Base-by-base conservation (phyloP, 345 rosid species). In the Firmiana major region DNA sequence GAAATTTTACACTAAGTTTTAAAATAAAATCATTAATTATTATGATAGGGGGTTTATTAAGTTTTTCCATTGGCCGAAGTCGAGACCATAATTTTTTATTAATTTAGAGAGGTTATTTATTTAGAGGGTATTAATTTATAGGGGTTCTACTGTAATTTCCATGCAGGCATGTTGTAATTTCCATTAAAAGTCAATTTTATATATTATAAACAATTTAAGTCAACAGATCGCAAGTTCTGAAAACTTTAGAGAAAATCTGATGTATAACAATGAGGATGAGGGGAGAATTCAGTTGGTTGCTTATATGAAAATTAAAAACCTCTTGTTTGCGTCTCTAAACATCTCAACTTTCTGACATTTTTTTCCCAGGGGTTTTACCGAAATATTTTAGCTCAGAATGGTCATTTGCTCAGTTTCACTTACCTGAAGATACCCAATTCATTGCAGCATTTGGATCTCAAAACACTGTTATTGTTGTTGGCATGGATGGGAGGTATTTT, bases 331-430 rank as follows among this genome's bases (percentile, higher is more conserved):
- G 49, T 78, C 28, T 55, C 31, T 9, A 63, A 31, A 55, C 22
- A 42, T 76, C 73, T 63, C 19, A 40, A 38, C 9, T 59, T 63
- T 67, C 57, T 67, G 65, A 48, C 60, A 26, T 79, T 72, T 49
- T 48, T 83, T 24, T 38, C 40, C 40, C 94, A 94, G 97, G 95
- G 76, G 87, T 94, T 69, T 81, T 94, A 71, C 98, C 98, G 13
- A 93, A 85, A 78, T 94, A 94, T 82, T 94, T 94, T 83, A 94
- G 98, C 87, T 94, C 98, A 22, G 98, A 94, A 62, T 91, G 98
- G 98, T 94, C 97, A 65, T 91, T 93, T 79, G 97, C 98, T 58
- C 94, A 83, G 92, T 90, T 94, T 82, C 97, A 87, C 78, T 71
- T 93, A 72, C 94, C 91, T 31, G 98, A 89, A 83, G 88, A 78